phyloP scores from a whole-genome alignment of 768 basidiomycete genomes.

The Amylocystis lapponica region DNA sequence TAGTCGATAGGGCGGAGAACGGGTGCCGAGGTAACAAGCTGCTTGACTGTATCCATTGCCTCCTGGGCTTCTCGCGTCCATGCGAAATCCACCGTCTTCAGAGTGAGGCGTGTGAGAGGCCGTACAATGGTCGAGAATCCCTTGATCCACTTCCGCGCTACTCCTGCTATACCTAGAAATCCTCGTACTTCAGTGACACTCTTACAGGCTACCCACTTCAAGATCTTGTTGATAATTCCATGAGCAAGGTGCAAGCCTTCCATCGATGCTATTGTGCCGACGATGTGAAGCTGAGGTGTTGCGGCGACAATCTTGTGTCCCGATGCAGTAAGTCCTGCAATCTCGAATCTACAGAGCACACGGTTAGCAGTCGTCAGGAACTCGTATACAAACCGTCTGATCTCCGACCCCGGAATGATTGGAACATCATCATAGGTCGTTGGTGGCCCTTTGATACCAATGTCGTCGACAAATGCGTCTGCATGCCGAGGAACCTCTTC shows the following conservation, averaged over 20 bases:
- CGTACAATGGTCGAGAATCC: constrained; percentile 7
- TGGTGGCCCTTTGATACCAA: constrained; percentile 13
- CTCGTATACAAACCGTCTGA: no score
- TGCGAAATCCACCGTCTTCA: no score
- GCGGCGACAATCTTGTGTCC: no score
- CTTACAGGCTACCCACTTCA: constrained; percentile 17
- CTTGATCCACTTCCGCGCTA: no score
- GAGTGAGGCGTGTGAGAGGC: constrained; percentile 11
- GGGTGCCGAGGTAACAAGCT: constrained; percentile 2
- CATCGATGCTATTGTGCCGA: no score
- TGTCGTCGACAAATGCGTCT: constrained; percentile 21
- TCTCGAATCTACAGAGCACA: no score
- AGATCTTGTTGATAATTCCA: constrained; percentile 19
- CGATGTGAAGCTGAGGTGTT: no score
- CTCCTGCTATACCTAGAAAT: constrained; percentile 16
- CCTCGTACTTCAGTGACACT: constrained; percentile 12
- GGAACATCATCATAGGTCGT: constrained; percentile 11
- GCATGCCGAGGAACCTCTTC: constrained; percentile 1
- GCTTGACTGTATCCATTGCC: constrained; percentile 9
- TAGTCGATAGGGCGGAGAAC: constrained; percentile 1
- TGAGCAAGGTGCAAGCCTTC: constrained; percentile 28
- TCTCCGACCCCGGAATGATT: no score
- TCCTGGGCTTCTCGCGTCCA: constrained; percentile 1
- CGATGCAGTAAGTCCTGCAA: no score
- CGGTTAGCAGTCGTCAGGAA: no score